Conservation (phyloP, 2,329 filamentous ascomycete genomes). For the Sphaerulina populicola region DNA sequence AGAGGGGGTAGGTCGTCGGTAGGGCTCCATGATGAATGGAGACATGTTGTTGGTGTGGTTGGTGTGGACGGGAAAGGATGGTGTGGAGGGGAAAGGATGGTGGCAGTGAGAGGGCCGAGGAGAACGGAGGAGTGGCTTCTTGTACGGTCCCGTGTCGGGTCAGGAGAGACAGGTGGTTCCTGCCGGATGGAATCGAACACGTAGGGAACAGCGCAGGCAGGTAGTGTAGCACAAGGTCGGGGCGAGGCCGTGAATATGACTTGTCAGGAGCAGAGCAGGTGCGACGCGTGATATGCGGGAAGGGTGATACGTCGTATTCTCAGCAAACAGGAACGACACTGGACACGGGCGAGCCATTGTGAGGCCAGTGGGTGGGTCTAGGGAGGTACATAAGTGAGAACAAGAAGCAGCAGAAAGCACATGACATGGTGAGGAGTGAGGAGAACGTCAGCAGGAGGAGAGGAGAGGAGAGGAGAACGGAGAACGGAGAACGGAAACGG, state of each 20-base stretch:
- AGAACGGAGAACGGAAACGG: too few relatives aligned
- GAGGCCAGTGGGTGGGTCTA: conserved; percentile 11
- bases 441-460: conserved; percentile 14
- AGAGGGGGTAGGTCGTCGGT: conserved; percentile 7
- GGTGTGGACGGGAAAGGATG: not conserved
- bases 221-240: conserved; percentile 5
- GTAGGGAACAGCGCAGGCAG: conserved; percentile 3
- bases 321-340: conserved; percentile 5
- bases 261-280: conserved; percentile 9
- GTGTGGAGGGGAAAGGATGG: not conserved
- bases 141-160: not conserved
- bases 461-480: too few relatives aligned
- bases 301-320: conserved; percentile 9
- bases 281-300: conserved; percentile 15
- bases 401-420: conserved; percentile 10
- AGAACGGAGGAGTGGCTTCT: conserved; percentile 1
- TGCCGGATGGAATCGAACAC: conserved; percentile 10
- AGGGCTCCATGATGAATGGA: conserved; percentile 17
- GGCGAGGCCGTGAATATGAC: conserved; percentile 10
- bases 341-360: conserved; percentile 12
- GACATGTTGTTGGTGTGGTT: conserved; percentile 10
- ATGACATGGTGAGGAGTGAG: conserved; percentile 15
- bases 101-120: conserved; percentile 2
- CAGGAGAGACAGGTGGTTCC: not conserved
- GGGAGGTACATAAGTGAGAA: conserved; percentile 7